These are phyloP conservation scores for Clarireedia monteithiana DNA, from an alignment of 2,329 filamentous ascomycete genomes.

Conservation along the genomic window DNA sequence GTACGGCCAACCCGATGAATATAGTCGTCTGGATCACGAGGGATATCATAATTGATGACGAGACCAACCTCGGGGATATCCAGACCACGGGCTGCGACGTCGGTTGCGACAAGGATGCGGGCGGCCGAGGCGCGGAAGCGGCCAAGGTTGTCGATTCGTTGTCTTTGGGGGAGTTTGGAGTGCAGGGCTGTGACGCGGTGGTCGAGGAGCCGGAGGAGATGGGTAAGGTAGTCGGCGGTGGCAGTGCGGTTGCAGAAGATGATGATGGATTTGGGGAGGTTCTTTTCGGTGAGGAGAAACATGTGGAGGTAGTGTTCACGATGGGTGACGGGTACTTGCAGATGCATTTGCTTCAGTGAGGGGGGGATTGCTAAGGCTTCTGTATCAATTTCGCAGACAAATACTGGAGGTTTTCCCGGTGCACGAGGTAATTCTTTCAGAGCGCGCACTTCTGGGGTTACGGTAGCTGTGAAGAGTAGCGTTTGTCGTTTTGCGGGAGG, in stretches of 20 bases:
- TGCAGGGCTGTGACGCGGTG: constrained; percentile 91
- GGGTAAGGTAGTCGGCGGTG: constrained; percentile 83
- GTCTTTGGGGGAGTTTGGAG: constrained; percentile 75
- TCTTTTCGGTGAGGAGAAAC: constrained; percentile 71
- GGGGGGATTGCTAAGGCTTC: constrained; percentile 68
- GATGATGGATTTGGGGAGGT: constrained; percentile 70
- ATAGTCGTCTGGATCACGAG: constrained; percentile 94
- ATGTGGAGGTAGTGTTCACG: constrained; percentile 92
- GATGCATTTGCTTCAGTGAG: constrained; percentile 74
- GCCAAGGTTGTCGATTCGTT: constrained; percentile 79
- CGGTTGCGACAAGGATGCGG: constrained; percentile 85
- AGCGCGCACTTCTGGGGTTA: constrained; percentile 85
- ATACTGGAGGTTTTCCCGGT: constrained; percentile 66
- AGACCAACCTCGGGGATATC: constrained; percentile 89
- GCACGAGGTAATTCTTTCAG: constrained; percentile 69
- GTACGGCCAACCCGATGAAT: constrained; percentile 95
- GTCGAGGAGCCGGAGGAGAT: constrained; percentile 74
- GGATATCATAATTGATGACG: constrained; percentile 93
- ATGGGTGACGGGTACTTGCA: constrained; percentile 84
- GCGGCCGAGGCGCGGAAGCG: constrained; percentile 87
- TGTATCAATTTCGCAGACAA: constrained; percentile 82
- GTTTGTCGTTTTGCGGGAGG: constrained; percentile 77
- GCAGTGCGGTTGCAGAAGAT: constrained; percentile 91
- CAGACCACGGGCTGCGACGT: constrained; percentile 87
- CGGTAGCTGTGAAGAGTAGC: constrained; percentile 89